Evolutionary conservation across 148 eudicot species (phyloP), one percentile per base, ranked within the genome.

Genomic region (Cornus kousa): DNA sequence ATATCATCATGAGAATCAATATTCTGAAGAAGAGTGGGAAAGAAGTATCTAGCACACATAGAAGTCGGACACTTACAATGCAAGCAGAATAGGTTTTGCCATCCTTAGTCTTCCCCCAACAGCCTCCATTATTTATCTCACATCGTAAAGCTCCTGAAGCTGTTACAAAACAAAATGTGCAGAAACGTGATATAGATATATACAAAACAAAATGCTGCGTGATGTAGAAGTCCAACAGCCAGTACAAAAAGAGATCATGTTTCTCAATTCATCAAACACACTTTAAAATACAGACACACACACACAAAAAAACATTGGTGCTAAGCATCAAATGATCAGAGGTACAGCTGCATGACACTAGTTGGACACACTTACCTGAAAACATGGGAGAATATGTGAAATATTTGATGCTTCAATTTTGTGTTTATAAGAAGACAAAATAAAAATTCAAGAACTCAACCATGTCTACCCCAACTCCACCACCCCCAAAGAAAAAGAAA

Each of bases 71-170:
- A 85, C 92, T 87, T 78, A 95, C 98, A 80, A 87, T 59, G 83
- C 98, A 95, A 39, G 97, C 97, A 83, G 98, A 90, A 74, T 88
- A 91, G 71, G 91, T 91, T 82, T 83, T 88, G 78, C 94, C 98
- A 71, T 89, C 88, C 69, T 88, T 89, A 72, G 92, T 90, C 74
- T 80, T 85, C 67, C 73, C 85, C 98, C 98, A 95, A 87, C 98
- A 95, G 43, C 98, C 98, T 83, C 97, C 98, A 77, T 93, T 91
- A 73, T 91, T 88, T 76, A 93, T 71, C 75, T 75, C 91, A 83
- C 98, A 95, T 50, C 92, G 92, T 64, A 91, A 70, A 64, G 86
- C 80, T 59, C 97, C 97, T 35, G 97, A 88, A 78, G 97, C 97
- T 91, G 88, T 66, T 78, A 37, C n/a, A n/a, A n/a, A 79, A 53